Evolutionary conservation across 345 rosid species (phyloP).

Genomic region (Heritiera fomes): DNA sequence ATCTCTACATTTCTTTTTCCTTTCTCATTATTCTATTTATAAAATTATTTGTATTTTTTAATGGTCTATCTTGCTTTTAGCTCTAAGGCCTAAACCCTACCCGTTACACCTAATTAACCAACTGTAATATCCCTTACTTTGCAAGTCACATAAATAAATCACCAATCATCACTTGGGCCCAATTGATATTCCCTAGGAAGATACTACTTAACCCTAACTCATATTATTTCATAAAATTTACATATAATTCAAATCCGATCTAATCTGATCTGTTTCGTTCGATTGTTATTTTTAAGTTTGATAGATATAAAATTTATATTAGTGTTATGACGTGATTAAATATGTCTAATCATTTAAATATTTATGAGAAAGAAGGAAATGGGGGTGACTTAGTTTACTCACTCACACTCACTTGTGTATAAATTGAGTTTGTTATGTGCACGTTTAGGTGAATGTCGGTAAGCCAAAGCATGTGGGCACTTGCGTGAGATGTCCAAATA

Average conservation of each 20-base stretch:
- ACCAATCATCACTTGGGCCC: slow-evolving; percentile 27
- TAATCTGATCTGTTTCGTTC: too few relatives aligned
- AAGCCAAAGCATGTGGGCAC: slow-evolving; percentile 37
- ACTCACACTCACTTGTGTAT: not conserved
- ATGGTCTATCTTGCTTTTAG: slow-evolving; percentile 33
- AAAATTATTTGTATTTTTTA: not conserved
- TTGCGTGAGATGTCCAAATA: slow-evolving; percentile 44
- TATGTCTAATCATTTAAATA: not conserved
- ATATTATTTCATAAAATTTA: too few relatives aligned
- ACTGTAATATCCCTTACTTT: slow-evolving; percentile 53
- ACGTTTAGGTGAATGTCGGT: slow-evolving; percentile 41
- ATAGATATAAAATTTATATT: not conserved
- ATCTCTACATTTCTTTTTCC: slow-evolving; percentile 17
- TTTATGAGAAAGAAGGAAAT: not conserved
- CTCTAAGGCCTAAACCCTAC: slow-evolving; percentile 20
- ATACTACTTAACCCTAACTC: slow-evolving; percentile 24
- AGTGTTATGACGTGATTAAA: not conserved
- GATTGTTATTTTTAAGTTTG: too few relatives aligned
- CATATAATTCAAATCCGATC: too few relatives aligned
- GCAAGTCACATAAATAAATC: slow-evolving; percentile 47
- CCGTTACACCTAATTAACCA: slow-evolving; percentile 62
- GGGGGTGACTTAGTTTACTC: slow-evolving; percentile 12
- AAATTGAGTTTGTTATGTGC: slow-evolving; percentile 41
- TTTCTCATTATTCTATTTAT: not conserved
- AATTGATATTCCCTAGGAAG: slow-evolving; percentile 37